Conservation (phyloP, 2,329 filamentous ascomycete species). For the Drechmeria coniospora region DNA sequence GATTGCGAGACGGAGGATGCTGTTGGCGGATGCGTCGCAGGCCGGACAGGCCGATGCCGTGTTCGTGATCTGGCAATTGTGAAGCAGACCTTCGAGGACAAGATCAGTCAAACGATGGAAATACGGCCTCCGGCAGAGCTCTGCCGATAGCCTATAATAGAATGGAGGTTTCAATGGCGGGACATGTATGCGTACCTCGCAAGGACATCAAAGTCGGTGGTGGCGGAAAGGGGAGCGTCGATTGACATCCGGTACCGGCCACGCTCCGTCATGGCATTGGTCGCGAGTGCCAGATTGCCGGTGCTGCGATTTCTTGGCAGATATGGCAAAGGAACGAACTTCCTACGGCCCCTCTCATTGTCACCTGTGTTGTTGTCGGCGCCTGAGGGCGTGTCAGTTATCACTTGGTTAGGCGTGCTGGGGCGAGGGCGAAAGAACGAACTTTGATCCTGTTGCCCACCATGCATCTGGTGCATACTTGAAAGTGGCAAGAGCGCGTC, state of each 20-base stretch:
- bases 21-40: conserved; percentile 88
- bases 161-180: neutral
- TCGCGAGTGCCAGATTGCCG: conserved; percentile 38
- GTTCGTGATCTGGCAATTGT: conserved; percentile 75
- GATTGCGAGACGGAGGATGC: conserved; percentile 44
- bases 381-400: conserved; percentile 14
- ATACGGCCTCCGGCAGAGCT: too few species aligned
- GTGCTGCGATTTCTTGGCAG: conserved; percentile 52
- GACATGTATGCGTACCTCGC: conserved; percentile 61
- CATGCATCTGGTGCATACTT: conserved; percentile 29
- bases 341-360: conserved; percentile 26
- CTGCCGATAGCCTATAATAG: too few species aligned
- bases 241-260: conserved; percentile 59
- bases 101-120: conserved; percentile 8
- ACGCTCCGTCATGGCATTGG: conserved; percentile 35
- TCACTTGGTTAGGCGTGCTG: too few species aligned
- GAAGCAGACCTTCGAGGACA: conserved; percentile 48
- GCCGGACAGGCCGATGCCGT: conserved; percentile 71
- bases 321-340: conserved; percentile 30
- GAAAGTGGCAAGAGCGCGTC: conserved; percentile 11
- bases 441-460: conserved; percentile 25
- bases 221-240: conserved; percentile 47
- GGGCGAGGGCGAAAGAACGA: conserved; percentile 6
- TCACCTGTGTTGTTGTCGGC: conserved; percentile 17
- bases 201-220: conserved; percentile 51